phyloP scores from a whole-genome alignment of 208 protist genomes.

The Acanthamoeba culbertsoni region DNA sequence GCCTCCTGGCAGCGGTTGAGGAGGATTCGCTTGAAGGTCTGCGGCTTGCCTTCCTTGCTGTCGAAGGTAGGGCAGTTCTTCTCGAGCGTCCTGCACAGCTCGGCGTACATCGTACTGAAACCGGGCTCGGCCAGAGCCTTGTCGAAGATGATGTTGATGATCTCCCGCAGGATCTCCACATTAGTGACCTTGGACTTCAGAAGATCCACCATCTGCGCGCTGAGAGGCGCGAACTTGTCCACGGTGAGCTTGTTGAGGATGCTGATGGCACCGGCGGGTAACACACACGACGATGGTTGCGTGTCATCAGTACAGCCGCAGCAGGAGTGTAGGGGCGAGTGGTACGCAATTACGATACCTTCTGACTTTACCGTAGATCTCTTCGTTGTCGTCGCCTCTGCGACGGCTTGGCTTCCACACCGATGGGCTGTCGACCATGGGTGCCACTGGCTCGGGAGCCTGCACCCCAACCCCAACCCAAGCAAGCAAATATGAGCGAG shows the following conservation, averaged over 20 bases:
- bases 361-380: constrained; percentile 22
- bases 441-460: not conserved
- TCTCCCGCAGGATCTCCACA: not conserved
- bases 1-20: constrained; percentile 76
- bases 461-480: not conserved
- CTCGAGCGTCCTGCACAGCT: constrained; percentile 39
- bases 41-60: not conserved
- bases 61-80: constrained; percentile 6
- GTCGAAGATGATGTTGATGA: constrained; percentile 67
- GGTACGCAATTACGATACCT: no score
- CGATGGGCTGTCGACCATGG: not conserved
- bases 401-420: constrained; percentile 24
- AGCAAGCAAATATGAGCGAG: no score
- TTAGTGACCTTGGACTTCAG: not conserved
- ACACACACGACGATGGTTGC: no score
- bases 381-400: constrained; percentile 35
- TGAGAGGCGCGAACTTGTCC: constrained; percentile 49
- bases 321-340: not conserved
- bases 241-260: constrained; percentile 52
- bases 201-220: constrained; percentile 32
- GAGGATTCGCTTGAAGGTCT: constrained; percentile 64
- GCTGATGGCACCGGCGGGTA: not conserved
- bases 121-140: constrained; percentile 57
- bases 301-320: not conserved
- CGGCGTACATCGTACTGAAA: constrained; percentile 65